These are phyloP conservation scores for Metschnikowia matae DNA, from an alignment of 805 yeast genomes.

Conservation along the genomic window DNA sequence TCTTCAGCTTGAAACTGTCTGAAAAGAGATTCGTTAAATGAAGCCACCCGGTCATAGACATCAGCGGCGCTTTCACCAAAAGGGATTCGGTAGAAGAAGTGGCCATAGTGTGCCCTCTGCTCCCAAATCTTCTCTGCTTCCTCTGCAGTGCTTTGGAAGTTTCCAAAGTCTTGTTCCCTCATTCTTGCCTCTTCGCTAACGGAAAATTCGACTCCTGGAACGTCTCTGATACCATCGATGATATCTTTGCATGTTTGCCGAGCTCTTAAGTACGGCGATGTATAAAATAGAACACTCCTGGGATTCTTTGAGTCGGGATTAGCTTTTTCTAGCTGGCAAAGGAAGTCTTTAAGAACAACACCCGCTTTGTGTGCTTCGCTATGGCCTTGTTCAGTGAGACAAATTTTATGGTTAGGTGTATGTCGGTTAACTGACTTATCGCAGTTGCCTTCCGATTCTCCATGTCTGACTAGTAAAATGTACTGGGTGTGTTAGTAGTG, in stretches of 20 bases:
- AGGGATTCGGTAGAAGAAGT: slow-evolving; percentile 78
- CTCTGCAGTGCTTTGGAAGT: slow-evolving; percentile 72
- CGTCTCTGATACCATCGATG: slow-evolving; percentile 48
- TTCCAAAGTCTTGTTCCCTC: slow-evolving; percentile 94
- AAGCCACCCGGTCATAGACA: slow-evolving; percentile 86
- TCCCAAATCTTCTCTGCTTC: slow-evolving; percentile 81
- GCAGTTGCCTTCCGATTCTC: slow-evolving; percentile 87
- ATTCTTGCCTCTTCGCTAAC: slow-evolving; percentile 85
- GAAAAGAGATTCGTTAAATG: slow-evolving; percentile 82
- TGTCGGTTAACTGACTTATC: slow-evolving; percentile 77
- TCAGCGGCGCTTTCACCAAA: slow-evolving; percentile 96
- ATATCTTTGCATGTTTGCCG: slow-evolving; percentile 78
- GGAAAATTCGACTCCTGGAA: slow-evolving; percentile 43
- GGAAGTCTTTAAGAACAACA: slow-evolving; percentile 37
- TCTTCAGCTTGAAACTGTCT: slow-evolving; percentile 68
- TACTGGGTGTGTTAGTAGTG: slow-evolving; percentile 37
- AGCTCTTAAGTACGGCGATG: slow-evolving; percentile 83
- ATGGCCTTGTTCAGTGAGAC: slow-evolving; percentile 69
- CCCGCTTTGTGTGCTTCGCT: slow-evolving; percentile 62
- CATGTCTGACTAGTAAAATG: slow-evolving; percentile 81
- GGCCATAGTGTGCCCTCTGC: slow-evolving; percentile 83
- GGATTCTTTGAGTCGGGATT: slow-evolving; percentile 14
- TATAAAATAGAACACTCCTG: slow-evolving; percentile 61
- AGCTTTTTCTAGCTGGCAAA: slow-evolving; percentile 28
- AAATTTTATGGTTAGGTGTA: slow-evolving; percentile 77